Conservation (phyloP, 2,329 filamentous ascomycete genomes). For the Pezicula radicicola region DNA sequence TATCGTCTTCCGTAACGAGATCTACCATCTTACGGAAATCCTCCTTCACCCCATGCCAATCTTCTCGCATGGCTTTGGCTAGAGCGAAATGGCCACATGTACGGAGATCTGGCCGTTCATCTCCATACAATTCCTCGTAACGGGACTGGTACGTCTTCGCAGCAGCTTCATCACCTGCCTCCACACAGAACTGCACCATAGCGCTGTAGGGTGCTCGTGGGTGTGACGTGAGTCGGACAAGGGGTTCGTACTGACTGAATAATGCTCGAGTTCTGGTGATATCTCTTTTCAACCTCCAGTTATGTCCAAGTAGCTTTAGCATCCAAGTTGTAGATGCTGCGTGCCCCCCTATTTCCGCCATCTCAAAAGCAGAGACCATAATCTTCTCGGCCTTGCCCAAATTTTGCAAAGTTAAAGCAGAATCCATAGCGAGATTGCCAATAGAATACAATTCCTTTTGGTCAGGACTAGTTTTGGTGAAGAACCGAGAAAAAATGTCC, state of each 20-base stretch:
- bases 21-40: slow-evolving; percentile 21
- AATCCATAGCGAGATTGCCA: slow-evolving; percentile 16
- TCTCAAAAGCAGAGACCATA: slow-evolving; percentile 13
- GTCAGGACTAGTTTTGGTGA: slow-evolving; percentile 11
- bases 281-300: slow-evolving; percentile 23
- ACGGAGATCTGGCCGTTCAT: slow-evolving; percentile 12
- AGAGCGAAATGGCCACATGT: slow-evolving; percentile 28
- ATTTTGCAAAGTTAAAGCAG: slow-evolving; percentile 11
- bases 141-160: slow-evolving; percentile 20
- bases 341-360: slow-evolving; percentile 16
- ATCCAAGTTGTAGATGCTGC: slow-evolving; percentile 19
- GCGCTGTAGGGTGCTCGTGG: slow-evolving; percentile 23
- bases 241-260: slow-evolving; percentile 20
- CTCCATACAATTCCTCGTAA: slow-evolving; percentile 5
- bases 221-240: slow-evolving; percentile 7
- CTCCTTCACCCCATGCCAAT: slow-evolving; percentile 25
- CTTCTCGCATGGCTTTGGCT: slow-evolving; percentile 23
- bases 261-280: slow-evolving; percentile 17
- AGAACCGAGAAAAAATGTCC: slow-evolving; percentile 16
- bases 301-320: slow-evolving; percentile 20
- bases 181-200: slow-evolving; percentile 28
- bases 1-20: not conserved
- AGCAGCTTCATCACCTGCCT: slow-evolving; percentile 19
- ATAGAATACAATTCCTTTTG: slow-evolving; percentile 16
- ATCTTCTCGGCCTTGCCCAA: slow-evolving; percentile 19